Evolutionary conservation across 805 yeast species (phyloP).

Genomic region (Wickerhamiella shivajii): DNA sequence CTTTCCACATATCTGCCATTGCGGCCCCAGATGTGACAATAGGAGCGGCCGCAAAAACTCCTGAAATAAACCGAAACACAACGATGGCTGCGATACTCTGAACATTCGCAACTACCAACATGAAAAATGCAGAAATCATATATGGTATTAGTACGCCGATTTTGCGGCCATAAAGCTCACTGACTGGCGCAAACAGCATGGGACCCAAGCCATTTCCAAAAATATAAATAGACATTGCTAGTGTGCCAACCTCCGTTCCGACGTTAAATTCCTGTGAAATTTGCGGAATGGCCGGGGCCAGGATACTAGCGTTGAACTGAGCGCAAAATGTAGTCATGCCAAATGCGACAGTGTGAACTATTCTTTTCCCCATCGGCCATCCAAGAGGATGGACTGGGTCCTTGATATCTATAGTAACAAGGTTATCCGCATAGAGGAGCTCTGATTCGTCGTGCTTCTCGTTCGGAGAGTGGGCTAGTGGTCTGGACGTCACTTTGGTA

Average conservation of each 20-base stretch:
- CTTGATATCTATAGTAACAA: slow-evolving; percentile 19
- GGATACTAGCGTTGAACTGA: slow-evolving; percentile 38
- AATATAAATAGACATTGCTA: slow-evolving; percentile 42
- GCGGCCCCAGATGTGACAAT: slow-evolving; percentile 50
- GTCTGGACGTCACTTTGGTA: no score
- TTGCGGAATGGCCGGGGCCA: slow-evolving; percentile 37
- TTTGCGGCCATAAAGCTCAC: slow-evolving; percentile 43
- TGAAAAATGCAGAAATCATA: slow-evolving; percentile 34
- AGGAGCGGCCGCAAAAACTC: slow-evolving; percentile 48
- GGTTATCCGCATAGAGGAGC: no score
- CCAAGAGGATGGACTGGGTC: slow-evolving; percentile 32
- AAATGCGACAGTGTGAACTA: slow-evolving; percentile 26
- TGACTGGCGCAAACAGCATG: slow-evolving; percentile 41
- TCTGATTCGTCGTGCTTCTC: no score
- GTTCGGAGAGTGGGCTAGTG: no score
- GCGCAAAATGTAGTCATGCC: slow-evolving; percentile 38
- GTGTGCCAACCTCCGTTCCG: slow-evolving; percentile 31
- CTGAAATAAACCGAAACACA: slow-evolving; percentile 40
- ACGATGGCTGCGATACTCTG: slow-evolving; percentile 29
- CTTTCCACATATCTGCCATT: slow-evolving; percentile 42
- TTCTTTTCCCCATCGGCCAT: slow-evolving; percentile 36
- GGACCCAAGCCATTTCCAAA: slow-evolving; percentile 52
- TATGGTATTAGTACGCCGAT: slow-evolving; percentile 35
- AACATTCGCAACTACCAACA: slow-evolving; percentile 26
- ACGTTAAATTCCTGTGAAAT: slow-evolving; percentile 34